phyloP scores from a whole-genome alignment of 1,139 yeast species.

The Protomyces macrosporus region DNA sequence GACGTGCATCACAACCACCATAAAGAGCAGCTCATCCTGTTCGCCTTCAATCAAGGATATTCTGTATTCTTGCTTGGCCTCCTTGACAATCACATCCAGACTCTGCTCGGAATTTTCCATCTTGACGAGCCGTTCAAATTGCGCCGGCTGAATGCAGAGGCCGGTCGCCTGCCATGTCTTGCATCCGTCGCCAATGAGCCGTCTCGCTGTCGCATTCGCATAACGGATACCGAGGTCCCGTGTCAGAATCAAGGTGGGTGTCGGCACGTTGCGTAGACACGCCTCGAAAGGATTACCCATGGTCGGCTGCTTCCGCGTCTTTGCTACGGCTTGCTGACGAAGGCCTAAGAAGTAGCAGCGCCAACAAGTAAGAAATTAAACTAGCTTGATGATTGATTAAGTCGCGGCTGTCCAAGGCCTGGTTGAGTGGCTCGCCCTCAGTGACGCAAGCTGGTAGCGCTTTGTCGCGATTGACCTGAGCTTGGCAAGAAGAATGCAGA shows the following conservation, averaged over 20 bases:
- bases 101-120: neutral
- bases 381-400: no score
- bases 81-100: neutral
- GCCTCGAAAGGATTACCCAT: neutral
- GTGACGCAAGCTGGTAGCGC: no score
- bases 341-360: no score
- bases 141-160: neutral
- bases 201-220: neutral
- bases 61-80: neutral
- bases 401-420: no score
- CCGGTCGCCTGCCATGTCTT: neutral
- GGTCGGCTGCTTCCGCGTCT: neutral
- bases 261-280: neutral
- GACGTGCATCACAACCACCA: neutral
- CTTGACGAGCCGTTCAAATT: neutral
- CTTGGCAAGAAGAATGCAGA: no score
- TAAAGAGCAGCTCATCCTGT: neutral
- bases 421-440: no score
- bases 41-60: neutral
- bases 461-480: no score
- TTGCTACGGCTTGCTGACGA: no score
- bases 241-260: neutral
- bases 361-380: no score
- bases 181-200: neutral
- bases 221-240: neutral